Conservation (phyloP, 257 asterid genomes). For the Solanum bulbocastanum region DNA sequence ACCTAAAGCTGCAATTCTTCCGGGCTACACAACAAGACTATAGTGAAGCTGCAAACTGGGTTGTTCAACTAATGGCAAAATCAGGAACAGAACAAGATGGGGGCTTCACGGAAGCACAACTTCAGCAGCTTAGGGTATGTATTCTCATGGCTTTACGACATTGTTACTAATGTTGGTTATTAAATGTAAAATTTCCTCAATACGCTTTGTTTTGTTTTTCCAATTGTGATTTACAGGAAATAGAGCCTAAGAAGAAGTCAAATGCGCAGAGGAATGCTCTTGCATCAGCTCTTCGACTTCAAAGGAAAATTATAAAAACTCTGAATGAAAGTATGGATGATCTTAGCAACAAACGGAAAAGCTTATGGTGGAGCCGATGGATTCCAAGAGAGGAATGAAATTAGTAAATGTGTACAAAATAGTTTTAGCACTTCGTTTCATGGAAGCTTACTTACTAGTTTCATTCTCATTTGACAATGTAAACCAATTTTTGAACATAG, state of each 20-base stretch:
- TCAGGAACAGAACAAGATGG: slow-evolving; percentile 85
- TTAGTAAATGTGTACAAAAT: slow-evolving; percentile 29
- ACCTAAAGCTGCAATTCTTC: slow-evolving; percentile 53
- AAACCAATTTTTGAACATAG: not conserved
- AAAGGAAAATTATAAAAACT: slow-evolving; percentile 58
- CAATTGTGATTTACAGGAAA: slow-evolving; percentile 42
- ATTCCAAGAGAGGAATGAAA: slow-evolving; percentile 74
- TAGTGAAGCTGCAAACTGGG: slow-evolving; percentile 75
- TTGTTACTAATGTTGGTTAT: not conserved
- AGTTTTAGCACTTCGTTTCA: not conserved
- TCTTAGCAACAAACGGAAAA: slow-evolving; percentile 48
- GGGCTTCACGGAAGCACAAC: slow-evolving; percentile 96
- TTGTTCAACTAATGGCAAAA: slow-evolving; percentile 74
- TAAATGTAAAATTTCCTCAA: not conserved
- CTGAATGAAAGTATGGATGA: slow-evolving; percentile 62
- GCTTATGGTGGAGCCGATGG: slow-evolving; percentile 92
- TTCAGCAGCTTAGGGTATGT: slow-evolving; percentile 68
- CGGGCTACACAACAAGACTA: slow-evolving; percentile 89
- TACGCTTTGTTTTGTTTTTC: not conserved
- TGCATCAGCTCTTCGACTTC: slow-evolving; percentile 71
- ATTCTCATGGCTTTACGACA: not conserved
- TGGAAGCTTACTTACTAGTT: not conserved
- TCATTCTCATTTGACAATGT: not conserved
- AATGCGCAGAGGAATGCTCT: slow-evolving; percentile 66
- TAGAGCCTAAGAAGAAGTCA: slow-evolving; percentile 56